Evolutionary conservation across 2,329 filamentous ascomycete species (phyloP).

Genomic region (Tympanopsis confertula): DNA sequence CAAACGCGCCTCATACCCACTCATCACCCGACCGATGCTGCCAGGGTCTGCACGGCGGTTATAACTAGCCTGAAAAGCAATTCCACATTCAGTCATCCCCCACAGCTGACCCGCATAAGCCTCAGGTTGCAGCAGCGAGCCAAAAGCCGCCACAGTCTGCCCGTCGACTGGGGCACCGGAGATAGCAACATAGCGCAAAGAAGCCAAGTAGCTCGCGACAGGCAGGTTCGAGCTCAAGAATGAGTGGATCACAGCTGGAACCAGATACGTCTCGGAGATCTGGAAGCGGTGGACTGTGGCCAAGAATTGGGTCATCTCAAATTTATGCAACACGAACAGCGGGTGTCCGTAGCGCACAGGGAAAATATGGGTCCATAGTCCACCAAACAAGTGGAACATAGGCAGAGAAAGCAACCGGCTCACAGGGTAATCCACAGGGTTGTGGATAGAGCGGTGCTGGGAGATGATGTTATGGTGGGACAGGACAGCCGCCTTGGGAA

Average conservation of each 20-base stretch:
- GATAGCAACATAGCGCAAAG: constrained; percentile 28
- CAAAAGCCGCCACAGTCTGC: constrained; percentile 23
- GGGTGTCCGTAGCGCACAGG: constrained; percentile 30
- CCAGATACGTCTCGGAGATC: constrained; percentile 34
- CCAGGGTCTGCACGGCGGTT: constrained; percentile 25
- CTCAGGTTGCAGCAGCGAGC: constrained; percentile 22
- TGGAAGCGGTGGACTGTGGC: constrained; percentile 22
- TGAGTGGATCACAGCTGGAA: constrained; percentile 29
- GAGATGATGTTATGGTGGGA: constrained; percentile 20
- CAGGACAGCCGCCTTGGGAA: constrained; percentile 24
- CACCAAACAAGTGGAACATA: constrained; percentile 39
- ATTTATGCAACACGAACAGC: constrained; percentile 33
- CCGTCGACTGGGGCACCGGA: constrained; percentile 36
- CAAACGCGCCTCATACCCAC: constrained; percentile 20
- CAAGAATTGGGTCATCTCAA: constrained; percentile 25
- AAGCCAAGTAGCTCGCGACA: constrained; percentile 17
- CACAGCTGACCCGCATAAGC: constrained; percentile 33
- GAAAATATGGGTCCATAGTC: constrained; percentile 30
- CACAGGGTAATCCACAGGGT: constrained; percentile 17
- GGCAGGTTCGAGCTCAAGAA: constrained; percentile 16
- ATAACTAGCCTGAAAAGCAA: constrained; percentile 24
- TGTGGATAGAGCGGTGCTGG: constrained; percentile 15
- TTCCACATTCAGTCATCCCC: constrained; percentile 42
- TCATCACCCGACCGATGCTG: constrained; percentile 31
- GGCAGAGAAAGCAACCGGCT: constrained; percentile 33